Evolutionary conservation across 2,329 filamentous ascomycete genomes (phyloP), one percentile per base, ranked within the genome.

Genomic region (Pseudodiploospora longispora): DNA sequence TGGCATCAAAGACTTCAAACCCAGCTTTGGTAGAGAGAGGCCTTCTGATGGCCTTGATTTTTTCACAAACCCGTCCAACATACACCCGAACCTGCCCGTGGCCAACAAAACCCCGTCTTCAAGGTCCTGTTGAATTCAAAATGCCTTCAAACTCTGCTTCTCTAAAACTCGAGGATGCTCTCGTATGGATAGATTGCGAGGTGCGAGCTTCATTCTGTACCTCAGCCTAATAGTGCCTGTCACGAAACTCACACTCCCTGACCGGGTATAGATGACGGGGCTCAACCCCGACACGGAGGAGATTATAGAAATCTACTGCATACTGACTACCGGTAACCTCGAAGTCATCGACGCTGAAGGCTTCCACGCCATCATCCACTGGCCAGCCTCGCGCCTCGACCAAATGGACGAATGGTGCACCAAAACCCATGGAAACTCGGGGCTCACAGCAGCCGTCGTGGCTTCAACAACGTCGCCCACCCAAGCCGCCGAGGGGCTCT

Each of bases 401-500:
- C 64, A 71, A 57, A 97, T 98, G 80, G 87, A 85, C 54, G 81
- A 83, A 41, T 98, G 93, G 93, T 97, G 93, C 66, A 85, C 77
- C 41, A 70, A 72, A 42, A 90, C 87, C 40, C 93, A 97, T 64
- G 80, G 75, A 54, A 68, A 77, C 42, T 89, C 82, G n/a, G 93
- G 93, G 7, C 78, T 98, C 43, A 93, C 87, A 0, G 74, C 78
- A 40, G 80, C 82, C 10, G 88, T 89, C 42, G 69, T 91, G 39
- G 70, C 78, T 30, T 95, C 90, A 1, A 78, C 72, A 1, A 84
- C 80, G 2, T 88, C 83, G 2, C 74, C 87, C 1, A 75, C 83
- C 48, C 67, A 81, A 58, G 91, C 90, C 0, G 85, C 90, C 6
- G 68, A 76, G 6, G 76, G 73, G 10, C 73, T 98, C 32, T 76